Evolutionary conservation across 2,329 filamentous ascomycete species (phyloP).

Genomic region (Phyllosticta citribraziliensis): DNA sequence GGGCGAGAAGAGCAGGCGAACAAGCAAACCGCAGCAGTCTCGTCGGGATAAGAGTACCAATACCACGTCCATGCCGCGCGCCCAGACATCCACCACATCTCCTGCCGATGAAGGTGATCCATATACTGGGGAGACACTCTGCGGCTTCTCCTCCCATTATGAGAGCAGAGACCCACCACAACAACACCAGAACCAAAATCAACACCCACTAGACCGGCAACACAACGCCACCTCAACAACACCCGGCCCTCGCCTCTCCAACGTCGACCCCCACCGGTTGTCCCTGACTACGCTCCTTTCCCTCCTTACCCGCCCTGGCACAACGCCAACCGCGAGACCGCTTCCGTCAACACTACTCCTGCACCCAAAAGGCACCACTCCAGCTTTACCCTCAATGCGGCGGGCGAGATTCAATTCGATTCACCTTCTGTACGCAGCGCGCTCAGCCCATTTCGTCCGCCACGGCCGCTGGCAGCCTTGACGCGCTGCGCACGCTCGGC

Average conservation of each 20-base stretch:
- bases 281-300: not conserved
- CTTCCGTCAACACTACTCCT: not conserved
- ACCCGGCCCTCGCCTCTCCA: too few relatives aligned
- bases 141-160: too few relatives aligned
- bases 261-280: too few relatives aligned
- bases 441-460: too few relatives aligned
- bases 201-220: too few relatives aligned
- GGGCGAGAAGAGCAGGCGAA: not conserved
- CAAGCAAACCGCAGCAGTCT: not conserved
- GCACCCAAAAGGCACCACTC: not conserved
- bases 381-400: not conserved
- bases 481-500: slow-evolving; percentile 1
- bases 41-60: not conserved
- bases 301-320: not conserved
- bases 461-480: not conserved
- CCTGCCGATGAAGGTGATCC: not conserved
- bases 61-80: not conserved
- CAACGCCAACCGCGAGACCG: not conserved
- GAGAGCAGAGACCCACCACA: too few relatives aligned
- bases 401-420: too few relatives aligned
- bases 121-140: too few relatives aligned
- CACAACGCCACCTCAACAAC: too few relatives aligned
- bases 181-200: too few relatives aligned
- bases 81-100: not conserved
- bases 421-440: too few relatives aligned